Conservation (phyloP, 495 filamentous ascomycete genomes). For the Daldinia loculata region DNA sequence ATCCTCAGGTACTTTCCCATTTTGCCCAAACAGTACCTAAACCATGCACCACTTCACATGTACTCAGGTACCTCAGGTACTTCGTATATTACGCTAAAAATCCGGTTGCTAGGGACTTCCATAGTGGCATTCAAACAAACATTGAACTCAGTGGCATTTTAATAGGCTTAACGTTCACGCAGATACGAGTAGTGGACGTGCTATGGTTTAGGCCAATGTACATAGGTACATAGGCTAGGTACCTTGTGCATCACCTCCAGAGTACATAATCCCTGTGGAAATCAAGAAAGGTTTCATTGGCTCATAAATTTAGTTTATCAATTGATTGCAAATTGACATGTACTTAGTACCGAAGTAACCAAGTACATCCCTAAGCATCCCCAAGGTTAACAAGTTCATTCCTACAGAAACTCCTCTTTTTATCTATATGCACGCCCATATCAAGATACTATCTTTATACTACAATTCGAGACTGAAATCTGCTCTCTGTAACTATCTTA, state of each 20-base stretch:
- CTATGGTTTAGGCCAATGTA: too few relatives aligned
- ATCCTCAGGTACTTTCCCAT: conserved; percentile 10
- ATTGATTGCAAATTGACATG: not conserved
- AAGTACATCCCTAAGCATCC: not conserved
- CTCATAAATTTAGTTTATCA: not conserved
- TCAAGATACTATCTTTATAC: not conserved
- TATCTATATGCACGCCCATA: not conserved
- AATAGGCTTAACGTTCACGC: too few relatives aligned
- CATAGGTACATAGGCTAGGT: not conserved
- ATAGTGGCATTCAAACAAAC: too few relatives aligned
- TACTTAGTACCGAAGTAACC: not conserved
- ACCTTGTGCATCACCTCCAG: not conserved
- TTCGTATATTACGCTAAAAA: too few relatives aligned
- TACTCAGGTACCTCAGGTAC: not conserved
- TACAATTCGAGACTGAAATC: not conserved
- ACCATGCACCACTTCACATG: too few relatives aligned
- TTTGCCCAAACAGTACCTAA: not conserved
- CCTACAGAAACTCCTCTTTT: not conserved
- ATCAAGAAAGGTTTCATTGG: not conserved
- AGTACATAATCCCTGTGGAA: not conserved
- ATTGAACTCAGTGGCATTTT: too few relatives aligned
- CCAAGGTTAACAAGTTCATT: not conserved
- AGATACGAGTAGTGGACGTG: too few relatives aligned
- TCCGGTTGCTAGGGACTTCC: too few relatives aligned
- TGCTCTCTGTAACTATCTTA: not conserved